Evolutionary conservation across 129 eudicot species (phyloP).

Genomic region (Cynara cardunculus): DNA sequence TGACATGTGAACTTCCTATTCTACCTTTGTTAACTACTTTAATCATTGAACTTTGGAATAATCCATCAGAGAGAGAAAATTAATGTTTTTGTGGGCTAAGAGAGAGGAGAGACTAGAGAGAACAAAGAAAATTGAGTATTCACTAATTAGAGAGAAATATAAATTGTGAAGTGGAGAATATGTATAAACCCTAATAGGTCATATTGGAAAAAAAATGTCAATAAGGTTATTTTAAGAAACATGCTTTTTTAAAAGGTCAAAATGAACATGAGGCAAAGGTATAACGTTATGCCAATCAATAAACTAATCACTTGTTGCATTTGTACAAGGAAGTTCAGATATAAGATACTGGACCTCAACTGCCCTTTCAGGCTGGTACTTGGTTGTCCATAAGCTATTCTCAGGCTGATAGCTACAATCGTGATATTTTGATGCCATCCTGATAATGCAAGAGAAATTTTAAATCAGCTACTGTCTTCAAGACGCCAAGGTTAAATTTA

Average conservation of each 20-base stretch:
- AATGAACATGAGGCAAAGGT: background rate
- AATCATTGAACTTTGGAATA: background rate
- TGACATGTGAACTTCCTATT: background rate
- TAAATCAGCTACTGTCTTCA: background rate
- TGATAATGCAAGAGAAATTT: conserved; percentile 17
- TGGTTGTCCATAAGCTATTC: conserved; percentile 88
- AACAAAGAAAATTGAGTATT: background rate
- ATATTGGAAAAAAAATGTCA: background rate
- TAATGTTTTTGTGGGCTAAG: background rate
- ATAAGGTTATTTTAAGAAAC: background rate
- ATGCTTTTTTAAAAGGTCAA: background rate
- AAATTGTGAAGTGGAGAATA: background rate
- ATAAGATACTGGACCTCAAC: conserved; percentile 52
- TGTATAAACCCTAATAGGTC: background rate
- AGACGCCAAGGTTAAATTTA: background rate
- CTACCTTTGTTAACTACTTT: no score
- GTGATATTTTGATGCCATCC: conserved; percentile 49
- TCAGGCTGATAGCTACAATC: conserved; percentile 40
- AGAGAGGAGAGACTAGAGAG: background rate
- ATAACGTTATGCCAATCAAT: background rate
- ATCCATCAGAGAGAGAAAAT: background rate
- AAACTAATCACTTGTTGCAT: background rate
- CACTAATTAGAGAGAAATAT: background rate
- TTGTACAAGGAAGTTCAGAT: background rate
- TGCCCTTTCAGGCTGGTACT: conserved; percentile 85